Percentiles rank a stretch among this genome's conserved stretches.
phyloP scores from a whole-genome alignment of 805 yeast species.

The Cyberlindnera suaveolens region DNA sequence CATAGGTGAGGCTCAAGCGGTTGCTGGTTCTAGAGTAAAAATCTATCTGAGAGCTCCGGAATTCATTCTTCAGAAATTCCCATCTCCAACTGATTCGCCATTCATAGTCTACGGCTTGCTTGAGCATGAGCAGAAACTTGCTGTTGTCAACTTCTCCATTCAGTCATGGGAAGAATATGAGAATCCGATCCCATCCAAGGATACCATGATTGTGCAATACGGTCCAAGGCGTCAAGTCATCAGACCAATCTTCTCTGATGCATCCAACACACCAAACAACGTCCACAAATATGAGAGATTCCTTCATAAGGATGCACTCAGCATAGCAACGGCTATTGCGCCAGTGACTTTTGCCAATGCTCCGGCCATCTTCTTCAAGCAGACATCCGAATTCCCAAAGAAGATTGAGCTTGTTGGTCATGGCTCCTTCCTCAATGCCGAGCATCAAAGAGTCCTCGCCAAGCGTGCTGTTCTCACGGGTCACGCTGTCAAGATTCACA shows the following conservation, averaged over 20 bases:
- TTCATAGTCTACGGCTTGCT: constrained; percentile 69
- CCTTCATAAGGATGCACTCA: constrained; percentile 66
- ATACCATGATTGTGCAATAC: constrained; percentile 76
- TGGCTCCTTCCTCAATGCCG: constrained; percentile 85
- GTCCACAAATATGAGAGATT: constrained; percentile 84
- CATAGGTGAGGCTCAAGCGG: constrained; percentile 35
- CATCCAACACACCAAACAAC: constrained; percentile 70
- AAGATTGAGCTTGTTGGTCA: constrained; percentile 71
- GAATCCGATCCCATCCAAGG: constrained; percentile 80
- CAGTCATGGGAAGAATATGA: constrained; percentile 89
- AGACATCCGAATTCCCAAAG: constrained; percentile 37
- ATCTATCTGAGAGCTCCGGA: constrained; percentile 56
- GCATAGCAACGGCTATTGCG: constrained; percentile 81
- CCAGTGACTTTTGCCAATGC: constrained; percentile 81
- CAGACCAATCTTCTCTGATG: constrained; percentile 77
- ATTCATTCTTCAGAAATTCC: constrained; percentile 35
- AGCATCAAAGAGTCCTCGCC: constrained; percentile 77
- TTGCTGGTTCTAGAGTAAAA: constrained; percentile 60
- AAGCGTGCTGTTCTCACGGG: constrained; percentile 90
- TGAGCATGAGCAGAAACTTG: constrained; percentile 79
- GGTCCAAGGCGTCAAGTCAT: constrained; percentile 87
- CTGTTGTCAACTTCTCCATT: constrained; percentile 76
- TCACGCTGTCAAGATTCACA: constrained; percentile 92
- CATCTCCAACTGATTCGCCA: constrained; percentile 40
- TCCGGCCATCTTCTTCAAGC: constrained; percentile 79